phyloP scores from a whole-genome alignment of 208 protist species.

The Trypanosoma grayi region DNA sequence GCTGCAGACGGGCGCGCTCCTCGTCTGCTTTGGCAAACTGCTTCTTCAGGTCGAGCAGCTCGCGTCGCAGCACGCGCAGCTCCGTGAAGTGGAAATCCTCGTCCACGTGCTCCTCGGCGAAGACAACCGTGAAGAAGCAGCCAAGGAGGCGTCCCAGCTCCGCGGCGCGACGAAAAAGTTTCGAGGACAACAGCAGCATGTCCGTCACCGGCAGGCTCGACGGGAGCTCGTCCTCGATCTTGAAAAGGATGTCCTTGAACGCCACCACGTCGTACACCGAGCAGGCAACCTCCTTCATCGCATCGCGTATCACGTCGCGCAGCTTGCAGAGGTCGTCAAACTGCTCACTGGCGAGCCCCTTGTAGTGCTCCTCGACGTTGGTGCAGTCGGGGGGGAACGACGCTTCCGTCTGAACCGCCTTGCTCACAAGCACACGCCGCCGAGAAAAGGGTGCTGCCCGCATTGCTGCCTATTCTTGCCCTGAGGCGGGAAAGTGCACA shows the following conservation, averaged over 20 bases:
- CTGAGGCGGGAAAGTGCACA: too few relatives aligned
- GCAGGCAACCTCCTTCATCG: conserved; percentile 68
- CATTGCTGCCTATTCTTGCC: conserved; percentile 4
- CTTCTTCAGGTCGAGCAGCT: conserved; percentile 57
- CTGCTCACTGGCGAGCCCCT: conserved; percentile 71
- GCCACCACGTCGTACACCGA: conserved; percentile 83
- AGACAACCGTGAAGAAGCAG: conserved; percentile 87
- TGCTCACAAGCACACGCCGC: conserved; percentile 25
- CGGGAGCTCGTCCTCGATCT: conserved; percentile 71
- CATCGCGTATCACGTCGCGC: conserved; percentile 64
- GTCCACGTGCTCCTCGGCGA: conserved; percentile 80
- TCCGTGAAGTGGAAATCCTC: conserved; percentile 90
- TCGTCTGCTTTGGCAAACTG: conserved; percentile 59
- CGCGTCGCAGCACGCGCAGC: conserved; percentile 74
- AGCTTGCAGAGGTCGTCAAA: conserved; percentile 62
- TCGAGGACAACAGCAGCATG: conserved; percentile 84
- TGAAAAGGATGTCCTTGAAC: conserved; percentile 90
- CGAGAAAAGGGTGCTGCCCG: conserved; percentile 7
- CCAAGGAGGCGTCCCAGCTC: conserved; percentile 78
- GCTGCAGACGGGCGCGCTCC: conserved; percentile 56
- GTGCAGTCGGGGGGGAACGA: conserved; percentile 61
- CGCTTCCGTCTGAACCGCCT: conserved; percentile 79
- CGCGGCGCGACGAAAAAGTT: conserved; percentile 77
- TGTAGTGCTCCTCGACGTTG: conserved; percentile 47
- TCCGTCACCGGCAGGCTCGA: conserved; percentile 78